Conservation (phyloP, 2,329 filamentous ascomycete genomes). For the Exophiala lecanii-corni region DNA sequence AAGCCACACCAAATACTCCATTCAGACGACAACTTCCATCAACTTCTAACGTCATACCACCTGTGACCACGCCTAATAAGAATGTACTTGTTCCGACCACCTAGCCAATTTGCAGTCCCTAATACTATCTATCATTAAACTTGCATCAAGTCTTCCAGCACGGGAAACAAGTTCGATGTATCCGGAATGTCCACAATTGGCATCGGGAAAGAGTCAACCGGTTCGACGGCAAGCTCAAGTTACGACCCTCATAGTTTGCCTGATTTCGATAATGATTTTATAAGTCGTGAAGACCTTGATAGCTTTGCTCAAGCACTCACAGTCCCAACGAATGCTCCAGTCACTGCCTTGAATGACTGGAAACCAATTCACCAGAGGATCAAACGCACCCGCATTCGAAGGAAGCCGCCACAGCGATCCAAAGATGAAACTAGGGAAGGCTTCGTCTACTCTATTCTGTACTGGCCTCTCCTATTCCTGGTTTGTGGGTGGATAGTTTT, state of each 20-base stretch:
- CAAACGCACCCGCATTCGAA: constrained; percentile 43
- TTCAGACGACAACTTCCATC: too few relatives aligned
- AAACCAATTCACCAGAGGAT: constrained; percentile 75
- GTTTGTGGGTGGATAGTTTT: constrained; percentile 77
- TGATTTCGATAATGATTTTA: constrained; percentile 75
- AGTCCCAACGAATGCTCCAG: constrained; percentile 71
- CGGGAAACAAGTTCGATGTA: constrained; percentile 1
- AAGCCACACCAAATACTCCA: too few relatives aligned
- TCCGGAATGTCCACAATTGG: constrained; percentile 8
- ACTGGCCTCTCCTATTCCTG: constrained; percentile 82
- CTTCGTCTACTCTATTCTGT: constrained; percentile 79
- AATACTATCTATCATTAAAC: too few relatives aligned
- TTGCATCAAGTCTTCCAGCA: too few relatives aligned
- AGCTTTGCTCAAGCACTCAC: constrained; percentile 77
- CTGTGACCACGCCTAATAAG: too few relatives aligned
- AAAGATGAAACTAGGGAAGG: constrained; percentile 94
- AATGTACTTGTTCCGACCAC: too few relatives aligned
- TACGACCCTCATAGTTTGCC: constrained; percentile 50
- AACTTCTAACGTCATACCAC: too few relatives aligned
- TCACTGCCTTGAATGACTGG: constrained; percentile 95
- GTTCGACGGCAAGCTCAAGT: neutral
- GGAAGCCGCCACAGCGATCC: constrained; percentile 48
- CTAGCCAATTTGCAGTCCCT: too few relatives aligned
- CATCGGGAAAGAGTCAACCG: neutral
- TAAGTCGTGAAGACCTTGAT: constrained; percentile 65